Base-by-base conservation (phyloP, 345 rosid species). In the Hibiscus tridactylites region DNA sequence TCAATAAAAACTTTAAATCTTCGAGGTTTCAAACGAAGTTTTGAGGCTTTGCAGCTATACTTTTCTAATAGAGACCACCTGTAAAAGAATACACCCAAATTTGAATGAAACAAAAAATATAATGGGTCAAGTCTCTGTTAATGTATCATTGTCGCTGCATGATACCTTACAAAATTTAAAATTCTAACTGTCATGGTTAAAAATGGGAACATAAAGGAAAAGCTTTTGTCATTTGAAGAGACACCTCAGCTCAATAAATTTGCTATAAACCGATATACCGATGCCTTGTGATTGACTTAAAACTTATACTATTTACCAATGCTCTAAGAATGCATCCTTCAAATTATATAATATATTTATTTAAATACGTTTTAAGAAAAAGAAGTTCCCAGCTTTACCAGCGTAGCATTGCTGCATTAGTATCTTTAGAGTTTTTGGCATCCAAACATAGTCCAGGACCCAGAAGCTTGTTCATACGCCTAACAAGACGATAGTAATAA, bases 61-160 rank as follows among this genome's bases (percentile, higher is more conserved):
- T 96, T 96, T 81, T 91, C 99, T 83, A 96, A 84, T 76, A 96
- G 83, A 78, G 99, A 91, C 98, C 99, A 96, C 99, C 99, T 96
- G 83, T 56, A 79, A 73, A 77, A 74, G 39, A 56, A 56, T 35
- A 28, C 53, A 21, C 29, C 17, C 31, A 47, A 9, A 44, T 69
- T 44, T 9, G 24, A 28, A 67, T 67, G 53, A 26, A 53, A 57
- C 26, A n/a, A 37, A 56, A 50, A 35, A 19, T 7, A 71, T 8
- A 21, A 19, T 6, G 2, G 24, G 67, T 42, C 52, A 46, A 44
- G 24, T 59, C 10, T 19, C 31, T 4, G 19, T 24, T 54, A 35
- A 15, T 33, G n/a, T 50, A 52, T 33, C 17, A 42, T 19, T 64
- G 52, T 11, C 6, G 15, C n/a, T 42, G 52, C 31, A 11, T 65